Base-by-base conservation (phyloP, 1,139 yeast species). In the Candida sanyaensis region DNA sequence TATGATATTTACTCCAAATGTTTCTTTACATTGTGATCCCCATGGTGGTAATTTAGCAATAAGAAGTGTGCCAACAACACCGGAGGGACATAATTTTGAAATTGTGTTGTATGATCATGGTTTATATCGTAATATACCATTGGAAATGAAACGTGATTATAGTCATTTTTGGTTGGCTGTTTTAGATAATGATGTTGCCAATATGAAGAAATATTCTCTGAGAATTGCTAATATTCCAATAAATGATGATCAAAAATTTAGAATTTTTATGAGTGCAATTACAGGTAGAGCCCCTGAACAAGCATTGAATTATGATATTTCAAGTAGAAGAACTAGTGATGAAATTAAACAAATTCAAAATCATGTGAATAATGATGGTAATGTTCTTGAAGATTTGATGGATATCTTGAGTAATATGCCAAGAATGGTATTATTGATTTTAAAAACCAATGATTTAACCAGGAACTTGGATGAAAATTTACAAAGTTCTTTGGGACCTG, bases 21-120 rank as follows among this genome's bases (percentile, higher is more conserved):
- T 90, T 13, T 91, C 92, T 0, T 80, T 93, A 44, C 99, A 93
- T 64, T 93, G 99, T 69, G 99, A 93, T 64, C 99, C 99, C 1
- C 99, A 93, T 65, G 97, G 96, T 11, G 99, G 99, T 0, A 95
- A 93, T 59, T 73, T 93, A 52, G 97, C 98, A 0, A 89, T 93
- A 21, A 71, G 91, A 47, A 68, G 78, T 1, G 59, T 73, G 6
- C 60, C 61, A 49, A 63, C 41, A 64, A 73, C 3, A 43, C 53
- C 6, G 9, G 69, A 73, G 44, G 81, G 83, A 1, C 89, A 85
- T 63, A 92, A 93, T 63, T 95, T 93, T 63, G 99, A 95, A 65
- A 88, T 95, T 48, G 75, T 95, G 9, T 73, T 95, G 30, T 95
- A 91, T 62, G 99, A 95, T 65, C 99, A 95, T 65, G 99, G 99